Conservation (phyloP, 1,284 basidiomycete genomes). For the Pseudozyma flocculosa region DNA sequence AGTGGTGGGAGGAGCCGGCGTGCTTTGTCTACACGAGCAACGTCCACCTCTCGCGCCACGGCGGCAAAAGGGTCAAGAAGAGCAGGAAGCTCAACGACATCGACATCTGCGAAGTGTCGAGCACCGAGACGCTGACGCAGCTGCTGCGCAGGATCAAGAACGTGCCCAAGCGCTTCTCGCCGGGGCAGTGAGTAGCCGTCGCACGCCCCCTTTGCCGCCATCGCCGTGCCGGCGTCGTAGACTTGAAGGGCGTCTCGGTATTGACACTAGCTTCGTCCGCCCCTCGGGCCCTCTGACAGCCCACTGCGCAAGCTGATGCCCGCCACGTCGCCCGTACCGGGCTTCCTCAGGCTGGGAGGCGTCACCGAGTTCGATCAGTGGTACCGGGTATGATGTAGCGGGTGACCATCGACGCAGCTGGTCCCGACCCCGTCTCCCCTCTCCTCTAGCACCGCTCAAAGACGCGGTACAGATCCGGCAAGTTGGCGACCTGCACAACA, state of each 20-base stretch:
- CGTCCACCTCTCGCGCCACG: background rate
- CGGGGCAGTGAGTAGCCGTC: background rate
- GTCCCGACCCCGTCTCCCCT: too few relatives aligned
- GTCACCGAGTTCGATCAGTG: background rate
- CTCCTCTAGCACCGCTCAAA: conserved; percentile 57
- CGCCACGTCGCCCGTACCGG: too few relatives aligned
- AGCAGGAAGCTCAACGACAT: background rate
- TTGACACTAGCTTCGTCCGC: too few relatives aligned
- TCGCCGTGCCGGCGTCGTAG: too few relatives aligned
- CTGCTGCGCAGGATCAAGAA: background rate
- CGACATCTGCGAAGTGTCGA: background rate
- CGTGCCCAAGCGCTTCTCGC: background rate
- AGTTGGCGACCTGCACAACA: conserved; percentile 46
- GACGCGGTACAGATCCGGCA: conserved; percentile 55
- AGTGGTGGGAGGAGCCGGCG: background rate
- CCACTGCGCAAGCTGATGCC: background rate
- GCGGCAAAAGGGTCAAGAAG: background rate
- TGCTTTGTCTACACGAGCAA: background rate
- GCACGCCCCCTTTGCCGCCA: too few relatives aligned
- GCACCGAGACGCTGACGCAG: background rate
- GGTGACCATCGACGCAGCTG: too few relatives aligned
- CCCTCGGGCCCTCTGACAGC: background rate
- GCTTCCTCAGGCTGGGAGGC: background rate
- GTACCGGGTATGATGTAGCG: background rate
- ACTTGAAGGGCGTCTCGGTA: too few relatives aligned